Percentiles rank a stretch among this genome's conserved stretches.
Conservation (phyloP, 2,329 filamentous ascomycete species). For the Fusarium foetens region DNA sequence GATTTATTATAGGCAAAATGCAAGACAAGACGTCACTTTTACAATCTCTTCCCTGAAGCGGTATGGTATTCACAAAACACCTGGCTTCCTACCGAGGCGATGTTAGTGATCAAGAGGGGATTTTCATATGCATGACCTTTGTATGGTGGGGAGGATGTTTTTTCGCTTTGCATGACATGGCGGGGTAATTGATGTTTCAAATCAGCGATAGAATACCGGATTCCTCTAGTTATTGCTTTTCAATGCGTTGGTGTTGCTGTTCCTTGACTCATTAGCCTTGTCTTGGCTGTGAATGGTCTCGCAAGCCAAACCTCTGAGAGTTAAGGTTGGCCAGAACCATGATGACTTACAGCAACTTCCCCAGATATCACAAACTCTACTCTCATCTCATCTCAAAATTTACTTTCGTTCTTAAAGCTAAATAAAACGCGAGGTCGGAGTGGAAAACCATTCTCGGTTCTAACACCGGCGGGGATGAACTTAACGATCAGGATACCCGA, state of each 20-base stretch:
- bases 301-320: background rate
- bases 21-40: conserved; percentile 24
- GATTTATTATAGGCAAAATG: background rate
- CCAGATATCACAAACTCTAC: background rate
- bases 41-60: conserved; percentile 17
- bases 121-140: conserved; percentile 7
- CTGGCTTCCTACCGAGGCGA: conserved; percentile 25
- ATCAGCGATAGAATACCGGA: background rate
- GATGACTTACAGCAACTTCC: background rate
- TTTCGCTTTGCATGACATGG: conserved; percentile 6
- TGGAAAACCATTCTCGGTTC: background rate
- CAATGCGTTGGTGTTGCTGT: background rate
- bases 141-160: conserved; percentile 12
- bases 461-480: conserved; percentile 10
- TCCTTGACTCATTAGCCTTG: background rate
- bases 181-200: conserved; percentile 20
- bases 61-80: background rate
- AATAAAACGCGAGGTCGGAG: background rate
- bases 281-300: background rate
- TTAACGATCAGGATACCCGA: conserved; percentile 37
- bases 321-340: background rate
- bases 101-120: background rate
- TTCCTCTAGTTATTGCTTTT: background rate
- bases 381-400: background rate
- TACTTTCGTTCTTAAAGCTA: background rate